Percentiles rank a stretch among this genome's conserved stretches.
Conservation (phyloP, 2,329 filamentous ascomycete genomes). For the Trichophaea hybrida region DNA sequence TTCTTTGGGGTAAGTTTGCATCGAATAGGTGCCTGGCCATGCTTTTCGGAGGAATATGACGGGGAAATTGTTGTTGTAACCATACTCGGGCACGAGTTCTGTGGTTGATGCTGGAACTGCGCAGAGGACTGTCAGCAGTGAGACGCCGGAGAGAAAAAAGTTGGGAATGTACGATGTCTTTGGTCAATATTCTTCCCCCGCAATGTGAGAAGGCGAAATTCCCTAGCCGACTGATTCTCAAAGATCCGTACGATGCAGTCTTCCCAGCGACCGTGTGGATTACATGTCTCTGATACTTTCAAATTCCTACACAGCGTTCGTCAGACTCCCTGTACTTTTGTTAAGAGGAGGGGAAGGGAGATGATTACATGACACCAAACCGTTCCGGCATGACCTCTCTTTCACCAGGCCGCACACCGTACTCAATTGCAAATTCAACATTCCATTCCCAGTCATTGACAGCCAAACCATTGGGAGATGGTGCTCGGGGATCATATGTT, state of each 20-base stretch:
- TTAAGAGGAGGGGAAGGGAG: neutral
- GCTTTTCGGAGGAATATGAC: slow-evolving; percentile 16
- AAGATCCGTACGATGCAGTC: slow-evolving; percentile 15
- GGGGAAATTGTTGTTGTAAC: slow-evolving; percentile 14
- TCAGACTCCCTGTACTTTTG: neutral
- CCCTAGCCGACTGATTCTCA: slow-evolving; percentile 3
- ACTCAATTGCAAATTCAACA: slow-evolving; percentile 3
- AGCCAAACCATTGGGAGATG: neutral
- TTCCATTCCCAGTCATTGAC: neutral
- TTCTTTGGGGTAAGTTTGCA: neutral
- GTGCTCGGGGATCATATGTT: neutral
- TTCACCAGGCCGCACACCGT: slow-evolving; percentile 14
- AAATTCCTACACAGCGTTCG: neutral
- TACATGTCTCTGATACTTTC: slow-evolving; percentile 11
- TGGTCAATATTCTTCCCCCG: slow-evolving; percentile 9
- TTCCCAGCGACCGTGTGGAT: slow-evolving; percentile 8
- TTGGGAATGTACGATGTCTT: slow-evolving; percentile 2
- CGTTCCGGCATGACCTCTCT: slow-evolving; percentile 13
- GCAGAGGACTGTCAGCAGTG: neutral
- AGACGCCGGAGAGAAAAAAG: neutral
- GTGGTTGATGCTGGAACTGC: slow-evolving; percentile 9
- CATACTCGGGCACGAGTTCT: slow-evolving; percentile 19
- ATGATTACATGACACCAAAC: slow-evolving; percentile 7
- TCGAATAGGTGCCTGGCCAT: slow-evolving; percentile 9
- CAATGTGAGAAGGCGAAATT: slow-evolving; percentile 13